phyloP scores from a whole-genome alignment of 768 basidiomycete species.

The Leccinum aurantiacum region DNA sequence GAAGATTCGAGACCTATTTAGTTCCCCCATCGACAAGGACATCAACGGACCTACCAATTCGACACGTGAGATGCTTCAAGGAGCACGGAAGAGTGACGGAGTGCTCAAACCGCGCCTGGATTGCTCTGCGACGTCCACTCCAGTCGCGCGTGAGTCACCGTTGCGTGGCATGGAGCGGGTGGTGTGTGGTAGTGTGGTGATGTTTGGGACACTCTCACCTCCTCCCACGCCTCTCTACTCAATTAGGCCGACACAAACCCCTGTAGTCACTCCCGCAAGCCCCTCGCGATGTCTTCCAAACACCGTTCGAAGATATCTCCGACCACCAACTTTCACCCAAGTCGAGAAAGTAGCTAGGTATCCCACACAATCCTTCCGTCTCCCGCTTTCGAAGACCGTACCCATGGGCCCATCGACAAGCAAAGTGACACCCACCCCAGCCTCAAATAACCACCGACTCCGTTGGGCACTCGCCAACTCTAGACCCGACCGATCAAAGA shows the following conservation, averaged over 20 bases:
- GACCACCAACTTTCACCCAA: neutral
- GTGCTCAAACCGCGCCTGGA: neutral
- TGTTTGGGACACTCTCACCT: neutral
- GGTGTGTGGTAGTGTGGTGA: neutral
- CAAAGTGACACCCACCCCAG: neutral
- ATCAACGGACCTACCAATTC: neutral
- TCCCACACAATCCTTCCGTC: neutral
- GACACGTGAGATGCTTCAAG: conserved; percentile 3
- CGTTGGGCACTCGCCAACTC: neutral
- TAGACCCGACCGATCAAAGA: neutral
- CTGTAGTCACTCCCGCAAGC: too few relatives aligned
- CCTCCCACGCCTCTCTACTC: neutral
- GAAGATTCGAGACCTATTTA: conserved; percentile 3
- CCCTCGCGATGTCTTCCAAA: neutral
- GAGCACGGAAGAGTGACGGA: conserved; percentile 3
- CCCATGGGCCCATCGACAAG: neutral
- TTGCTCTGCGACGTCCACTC: neutral
- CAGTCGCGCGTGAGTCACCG: neutral
- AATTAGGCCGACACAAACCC: too few relatives aligned
- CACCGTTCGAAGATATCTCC: neutral
- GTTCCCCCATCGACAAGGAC: conserved; percentile 5
- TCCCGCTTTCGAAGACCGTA: neutral
- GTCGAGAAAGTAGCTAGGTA: neutral
- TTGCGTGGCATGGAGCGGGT: neutral
- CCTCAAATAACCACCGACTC: neutral